Evolutionary conservation across 148 eudicot species (phyloP).

Genomic region (Heliamphora exappendiculata): DNA sequence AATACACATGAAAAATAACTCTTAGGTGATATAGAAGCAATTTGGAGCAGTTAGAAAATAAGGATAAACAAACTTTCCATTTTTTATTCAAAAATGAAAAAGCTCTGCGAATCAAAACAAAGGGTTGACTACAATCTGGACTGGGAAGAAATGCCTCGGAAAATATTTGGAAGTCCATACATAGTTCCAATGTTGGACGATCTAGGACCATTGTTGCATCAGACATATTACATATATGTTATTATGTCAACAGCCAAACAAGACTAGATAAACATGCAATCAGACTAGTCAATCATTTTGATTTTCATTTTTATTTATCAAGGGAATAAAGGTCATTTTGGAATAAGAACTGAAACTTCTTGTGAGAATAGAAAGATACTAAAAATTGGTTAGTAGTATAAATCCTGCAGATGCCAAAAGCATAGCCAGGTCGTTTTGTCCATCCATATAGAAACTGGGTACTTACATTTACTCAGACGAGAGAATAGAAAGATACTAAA

Average conservation of each 20-base stretch:
- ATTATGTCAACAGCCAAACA: neutral
- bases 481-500: neutral
- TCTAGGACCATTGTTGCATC: neutral
- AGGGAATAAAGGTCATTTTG: no score
- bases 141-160: neutral
- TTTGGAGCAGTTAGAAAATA: neutral
- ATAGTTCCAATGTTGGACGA: neutral
- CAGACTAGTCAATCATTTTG: neutral
- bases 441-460: neutral
- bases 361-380: neutral
- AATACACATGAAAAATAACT: neutral
- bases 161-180: neutral
- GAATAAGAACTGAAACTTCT: neutral
- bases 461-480: neutral
- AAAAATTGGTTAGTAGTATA: neutral
- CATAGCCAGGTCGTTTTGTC: neutral
- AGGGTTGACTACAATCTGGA: constrained; percentile 1
- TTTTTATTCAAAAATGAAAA: neutral
- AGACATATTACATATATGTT: neutral
- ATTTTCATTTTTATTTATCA: neutral
- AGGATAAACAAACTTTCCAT: neutral
- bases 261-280: neutral
- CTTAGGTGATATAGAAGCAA: neutral
- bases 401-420: constrained; percentile 1
- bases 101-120: neutral